Evolutionary conservation across 1,139 yeast species (phyloP).

Genomic region (Yamadazyma sp.): DNA sequence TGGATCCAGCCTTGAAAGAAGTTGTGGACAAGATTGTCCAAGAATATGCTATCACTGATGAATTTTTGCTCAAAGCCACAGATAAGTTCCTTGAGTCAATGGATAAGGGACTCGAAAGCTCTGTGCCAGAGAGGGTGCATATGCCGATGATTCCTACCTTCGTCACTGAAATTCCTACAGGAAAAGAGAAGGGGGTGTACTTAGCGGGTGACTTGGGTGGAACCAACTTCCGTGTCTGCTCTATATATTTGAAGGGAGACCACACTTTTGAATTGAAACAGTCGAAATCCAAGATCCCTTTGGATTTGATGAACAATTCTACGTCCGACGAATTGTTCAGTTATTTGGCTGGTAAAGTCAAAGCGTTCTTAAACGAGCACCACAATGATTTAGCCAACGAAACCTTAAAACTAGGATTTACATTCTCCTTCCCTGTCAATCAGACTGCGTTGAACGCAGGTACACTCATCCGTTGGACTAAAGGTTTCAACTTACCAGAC

Average conservation of each 20-base stretch:
- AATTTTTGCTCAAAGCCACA: constrained; percentile 57
- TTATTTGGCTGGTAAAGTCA: constrained; percentile 70
- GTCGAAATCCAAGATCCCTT: constrained; percentile 71
- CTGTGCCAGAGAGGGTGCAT: constrained; percentile 38
- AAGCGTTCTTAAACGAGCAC: constrained; percentile 59
- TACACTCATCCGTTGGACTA: constrained; percentile 88
- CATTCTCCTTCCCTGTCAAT: constrained; percentile 88
- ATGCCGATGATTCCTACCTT: constrained; percentile 91
- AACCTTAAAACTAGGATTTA: constrained; percentile 75
- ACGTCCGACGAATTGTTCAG: constrained; percentile 60
- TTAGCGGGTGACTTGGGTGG: constrained; percentile 90
- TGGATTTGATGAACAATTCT: constrained; percentile 61
- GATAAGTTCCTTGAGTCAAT: constrained; percentile 64
- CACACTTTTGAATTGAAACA: constrained; percentile 74
- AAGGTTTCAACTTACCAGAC: constrained; percentile 85
- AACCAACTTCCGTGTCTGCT: constrained; percentile 86
- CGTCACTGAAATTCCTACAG: constrained; percentile 79
- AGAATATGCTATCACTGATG: constrained; percentile 55
- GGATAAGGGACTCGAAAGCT: constrained; percentile 53
- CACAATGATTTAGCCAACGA: constrained; percentile 45
- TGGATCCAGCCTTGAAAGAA: constrained; percentile 31
- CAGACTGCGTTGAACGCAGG: constrained; percentile 82
- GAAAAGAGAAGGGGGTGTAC: constrained; percentile 73
- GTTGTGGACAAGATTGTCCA: constrained; percentile 50
- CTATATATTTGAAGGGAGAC: constrained; percentile 76